A percentile compares a stretch with the other conserved stretches of the same genome.
Evolutionary conservation across 441 rosid species (phyloP).

Genomic region (Pelargonium cotyledonis): DNA sequence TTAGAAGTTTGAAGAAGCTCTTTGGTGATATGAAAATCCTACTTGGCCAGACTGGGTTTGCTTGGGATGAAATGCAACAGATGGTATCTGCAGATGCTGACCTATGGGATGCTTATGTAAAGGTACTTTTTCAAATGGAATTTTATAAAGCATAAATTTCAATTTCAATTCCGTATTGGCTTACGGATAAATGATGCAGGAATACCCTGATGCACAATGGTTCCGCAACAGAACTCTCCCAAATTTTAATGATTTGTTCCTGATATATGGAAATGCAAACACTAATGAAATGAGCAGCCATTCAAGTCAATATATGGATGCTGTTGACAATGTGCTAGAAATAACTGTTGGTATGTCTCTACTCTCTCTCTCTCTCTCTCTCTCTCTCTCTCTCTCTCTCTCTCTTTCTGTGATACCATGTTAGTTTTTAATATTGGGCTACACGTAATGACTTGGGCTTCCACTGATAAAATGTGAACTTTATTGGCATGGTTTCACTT

Average conservation of each 20-base stretch:
- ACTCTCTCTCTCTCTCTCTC: conserved; percentile 5
- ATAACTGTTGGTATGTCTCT: conserved; percentile 18
- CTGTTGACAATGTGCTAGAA: conserved; percentile 21
- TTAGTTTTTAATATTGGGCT: too few relatives aligned
- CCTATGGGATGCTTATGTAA: conserved; percentile 69
- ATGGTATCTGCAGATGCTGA: conserved; percentile 52
- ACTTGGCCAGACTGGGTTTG: conserved; percentile 53
- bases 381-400: background rate
- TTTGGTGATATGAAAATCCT: conserved; percentile 46
- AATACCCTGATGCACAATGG: conserved; percentile 34
- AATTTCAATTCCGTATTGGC: conserved; percentile 7
- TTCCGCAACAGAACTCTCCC: conserved; percentile 36
- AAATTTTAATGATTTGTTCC: conserved; percentile 43
- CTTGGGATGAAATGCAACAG: conserved; percentile 59
- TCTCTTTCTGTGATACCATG: too few relatives aligned
- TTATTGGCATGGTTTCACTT: too few relatives aligned
- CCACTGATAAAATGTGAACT: too few relatives aligned
- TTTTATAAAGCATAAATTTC: conserved; percentile 5
- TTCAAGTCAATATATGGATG: conserved; percentile 22
- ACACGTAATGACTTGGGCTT: too few relatives aligned
- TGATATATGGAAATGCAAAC: conserved; percentile 37
- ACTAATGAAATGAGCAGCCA: conserved; percentile 12
- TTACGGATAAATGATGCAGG: conserved; percentile 32
- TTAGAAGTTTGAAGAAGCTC: conserved; percentile 62
- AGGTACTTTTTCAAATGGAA: conserved; percentile 38